Percentiles rank a stretch among this genome's conserved stretches.
Evolutionary conservation across 352 stramenopile genomes (phyloP).

Genomic region (Globisporangium middletonii): DNA sequence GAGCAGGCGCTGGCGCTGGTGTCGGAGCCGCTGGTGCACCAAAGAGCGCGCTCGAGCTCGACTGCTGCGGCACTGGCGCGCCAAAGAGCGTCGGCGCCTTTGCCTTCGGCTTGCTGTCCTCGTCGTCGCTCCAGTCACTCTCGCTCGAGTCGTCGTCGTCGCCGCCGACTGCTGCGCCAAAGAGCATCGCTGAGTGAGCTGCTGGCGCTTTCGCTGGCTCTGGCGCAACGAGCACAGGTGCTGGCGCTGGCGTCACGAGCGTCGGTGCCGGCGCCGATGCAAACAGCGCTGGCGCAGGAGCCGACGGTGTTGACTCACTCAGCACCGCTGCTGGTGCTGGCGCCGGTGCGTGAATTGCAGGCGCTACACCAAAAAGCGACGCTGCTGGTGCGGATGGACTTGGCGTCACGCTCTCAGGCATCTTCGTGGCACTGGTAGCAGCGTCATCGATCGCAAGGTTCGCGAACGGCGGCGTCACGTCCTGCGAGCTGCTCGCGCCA

Average conservation of each 20-base stretch:
- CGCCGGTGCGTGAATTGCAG: background rate
- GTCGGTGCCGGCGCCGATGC: background rate
- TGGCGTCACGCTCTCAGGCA: slow-evolving; percentile 1
- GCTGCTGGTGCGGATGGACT: background rate
- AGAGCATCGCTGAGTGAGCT: slow-evolving; percentile 22
- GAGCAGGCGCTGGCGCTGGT: background rate
- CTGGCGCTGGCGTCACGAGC: background rate
- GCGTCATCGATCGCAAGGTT: slow-evolving; percentile 2
- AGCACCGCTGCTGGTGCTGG: background rate
- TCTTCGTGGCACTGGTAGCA: slow-evolving; percentile 10
- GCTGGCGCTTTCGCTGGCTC: background rate
- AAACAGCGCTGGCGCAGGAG: too few relatives aligned
- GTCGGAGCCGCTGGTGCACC: slow-evolving; percentile 5
- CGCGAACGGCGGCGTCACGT: background rate
- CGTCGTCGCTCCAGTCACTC: slow-evolving; percentile 65
- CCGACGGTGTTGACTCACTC: background rate
- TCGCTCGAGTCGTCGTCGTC: slow-evolving; percentile 54
- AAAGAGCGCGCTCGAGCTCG: slow-evolving; percentile 9
- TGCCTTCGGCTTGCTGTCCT: slow-evolving; percentile 23
- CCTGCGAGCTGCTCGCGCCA: background rate
- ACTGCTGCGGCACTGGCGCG: slow-evolving; percentile 6
- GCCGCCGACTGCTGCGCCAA: slow-evolving; percentile 9
- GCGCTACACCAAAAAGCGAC: slow-evolving; percentile 16
- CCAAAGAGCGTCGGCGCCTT: slow-evolving; percentile 28
- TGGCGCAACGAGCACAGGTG: background rate